A percentile compares a stretch with the other conserved stretches of the same genome.
phyloP scores from a whole-genome alignment of 116 monocot species.

The Phalaenopsis hybrid region DNA sequence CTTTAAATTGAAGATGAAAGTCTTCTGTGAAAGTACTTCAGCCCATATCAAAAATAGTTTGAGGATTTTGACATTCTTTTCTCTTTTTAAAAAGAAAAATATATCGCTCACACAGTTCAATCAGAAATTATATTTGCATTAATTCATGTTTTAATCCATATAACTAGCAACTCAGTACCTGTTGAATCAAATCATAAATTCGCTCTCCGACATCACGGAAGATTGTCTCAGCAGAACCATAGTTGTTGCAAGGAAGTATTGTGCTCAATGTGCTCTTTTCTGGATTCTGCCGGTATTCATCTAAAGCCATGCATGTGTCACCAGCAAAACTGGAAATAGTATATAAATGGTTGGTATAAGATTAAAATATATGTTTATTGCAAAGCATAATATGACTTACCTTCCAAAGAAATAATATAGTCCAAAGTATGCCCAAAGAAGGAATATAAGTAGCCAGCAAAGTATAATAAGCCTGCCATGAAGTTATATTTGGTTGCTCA shows the following conservation, averaged over 20 bases:
- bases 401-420: constrained; percentile 63
- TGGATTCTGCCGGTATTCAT: constrained; percentile 53
- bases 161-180: constrained; percentile 20
- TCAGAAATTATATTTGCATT: neutral
- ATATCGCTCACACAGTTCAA: neutral
- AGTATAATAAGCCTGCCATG: constrained; percentile 37
- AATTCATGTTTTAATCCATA: neutral
- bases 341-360: neutral
- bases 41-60: too few species aligned
- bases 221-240: constrained; percentile 20
- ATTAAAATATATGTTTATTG: neutral
- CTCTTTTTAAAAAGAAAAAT: too few species aligned
- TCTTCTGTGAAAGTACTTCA: too few species aligned
- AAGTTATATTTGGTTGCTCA: neutral
- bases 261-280: constrained; percentile 52
- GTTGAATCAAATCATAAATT: constrained; percentile 45
- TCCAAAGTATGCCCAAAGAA: constrained; percentile 64
- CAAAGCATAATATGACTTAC: constrained; percentile 27
- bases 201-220: constrained; percentile 39
- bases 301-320: constrained; percentile 62
- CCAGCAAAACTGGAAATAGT: constrained; percentile 46
- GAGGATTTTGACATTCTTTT: too few species aligned
- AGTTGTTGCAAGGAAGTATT: constrained; percentile 52
- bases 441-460: constrained; percentile 54
- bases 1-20: too few species aligned